Conservation (phyloP, 2,329 filamentous ascomycete genomes). For the Purpureocillium takamizusanense region DNA sequence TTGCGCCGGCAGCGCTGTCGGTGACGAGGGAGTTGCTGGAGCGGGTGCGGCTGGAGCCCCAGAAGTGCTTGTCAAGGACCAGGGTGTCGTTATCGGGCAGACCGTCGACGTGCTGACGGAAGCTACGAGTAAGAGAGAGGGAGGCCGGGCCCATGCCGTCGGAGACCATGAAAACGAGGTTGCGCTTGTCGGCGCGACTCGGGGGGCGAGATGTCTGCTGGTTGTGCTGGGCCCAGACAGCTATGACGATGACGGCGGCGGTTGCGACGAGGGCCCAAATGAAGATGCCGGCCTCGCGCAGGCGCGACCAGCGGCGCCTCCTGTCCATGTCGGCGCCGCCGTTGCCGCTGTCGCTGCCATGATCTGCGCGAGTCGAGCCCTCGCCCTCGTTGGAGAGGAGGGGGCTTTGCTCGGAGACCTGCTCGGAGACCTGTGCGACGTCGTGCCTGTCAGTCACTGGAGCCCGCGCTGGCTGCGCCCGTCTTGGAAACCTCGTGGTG, state of each 20-base stretch:
- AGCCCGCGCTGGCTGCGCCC: no score
- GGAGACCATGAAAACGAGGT: conserved; percentile 97
- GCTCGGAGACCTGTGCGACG: no score
- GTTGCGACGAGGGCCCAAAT: conserved; percentile 78
- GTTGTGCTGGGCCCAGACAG: conserved; percentile 68
- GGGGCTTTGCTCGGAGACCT: conserved; percentile 33
- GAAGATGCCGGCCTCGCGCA: conserved; percentile 68
- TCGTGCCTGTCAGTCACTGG: no score
- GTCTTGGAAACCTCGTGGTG: no score
- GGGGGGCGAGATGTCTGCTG: conserved; percentile 33
- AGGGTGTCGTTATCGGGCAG: conserved; percentile 70
- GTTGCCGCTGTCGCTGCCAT: conserved; percentile 5
- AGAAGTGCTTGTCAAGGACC: conserved; percentile 76
- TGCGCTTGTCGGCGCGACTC: conserved; percentile 60
- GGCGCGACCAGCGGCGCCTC: conserved; percentile 28
- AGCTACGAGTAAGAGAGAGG: conserved; percentile 77
- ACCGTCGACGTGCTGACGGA: conserved; percentile 66
- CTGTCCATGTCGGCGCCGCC: conserved; percentile 5
- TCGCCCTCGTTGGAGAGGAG: conserved; percentile 27
- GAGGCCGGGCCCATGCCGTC: conserved; percentile 97
- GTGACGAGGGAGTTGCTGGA: conserved; percentile 81
- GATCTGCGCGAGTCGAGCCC: conserved; percentile 4
- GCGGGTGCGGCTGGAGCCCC: conserved; percentile 81
- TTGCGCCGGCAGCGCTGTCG: conserved; percentile 93
- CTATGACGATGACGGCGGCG: conserved; percentile 66